A percentile compares a stretch with the other conserved stretches of the same genome.
Conservation (phyloP, 495 filamentous ascomycete genomes). For the Penicillium nucicola region DNA sequence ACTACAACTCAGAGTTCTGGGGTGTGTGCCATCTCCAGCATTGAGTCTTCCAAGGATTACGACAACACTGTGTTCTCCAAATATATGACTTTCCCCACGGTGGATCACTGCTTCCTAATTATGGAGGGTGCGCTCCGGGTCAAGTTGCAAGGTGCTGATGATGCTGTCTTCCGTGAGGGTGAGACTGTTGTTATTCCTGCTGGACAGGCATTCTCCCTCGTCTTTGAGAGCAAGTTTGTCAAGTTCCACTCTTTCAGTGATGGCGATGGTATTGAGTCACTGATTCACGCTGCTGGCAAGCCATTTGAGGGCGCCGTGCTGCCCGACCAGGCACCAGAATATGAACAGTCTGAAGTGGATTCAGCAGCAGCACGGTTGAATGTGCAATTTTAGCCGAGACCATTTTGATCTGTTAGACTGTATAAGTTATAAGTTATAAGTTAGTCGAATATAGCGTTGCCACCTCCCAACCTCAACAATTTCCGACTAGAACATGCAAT, state of each 20-base stretch:
- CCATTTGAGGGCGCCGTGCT: constrained; percentile 24
- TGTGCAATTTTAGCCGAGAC: constrained; percentile 13
- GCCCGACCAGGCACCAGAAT: constrained; percentile 23
- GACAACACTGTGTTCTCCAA: constrained; percentile 27
- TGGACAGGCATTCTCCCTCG: constrained; percentile 35
- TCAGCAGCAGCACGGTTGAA: constrained; percentile 17
- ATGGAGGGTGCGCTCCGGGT: constrained; percentile 39
- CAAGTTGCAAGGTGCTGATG: constrained; percentile 25
- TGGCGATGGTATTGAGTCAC: constrained; percentile 38
- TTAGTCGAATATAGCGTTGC: too few species aligned
- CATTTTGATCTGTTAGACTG: too few species aligned
- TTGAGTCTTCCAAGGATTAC: constrained; percentile 38
- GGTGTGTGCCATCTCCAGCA: constrained; percentile 45
- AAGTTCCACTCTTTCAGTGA: constrained; percentile 41
- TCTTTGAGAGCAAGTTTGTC: constrained; percentile 38
- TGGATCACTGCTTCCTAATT: constrained; percentile 40
- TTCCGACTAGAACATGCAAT: too few species aligned
- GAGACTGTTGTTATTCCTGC: constrained; percentile 44
- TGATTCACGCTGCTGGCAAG: constrained; percentile 29
- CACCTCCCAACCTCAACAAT: too few species aligned
- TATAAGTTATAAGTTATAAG: neutral
- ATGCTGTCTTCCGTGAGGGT: constrained; percentile 30
- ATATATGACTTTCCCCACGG: constrained; percentile 33
- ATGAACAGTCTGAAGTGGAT: constrained; percentile 16
- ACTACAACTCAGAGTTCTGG: constrained; percentile 41